Evolutionary conservation across 1,284 basidiomycete genomes (phyloP), one percentile per base, ranked within the genome.

Genomic region (Cutaneotrichosporon cavernicola): DNA sequence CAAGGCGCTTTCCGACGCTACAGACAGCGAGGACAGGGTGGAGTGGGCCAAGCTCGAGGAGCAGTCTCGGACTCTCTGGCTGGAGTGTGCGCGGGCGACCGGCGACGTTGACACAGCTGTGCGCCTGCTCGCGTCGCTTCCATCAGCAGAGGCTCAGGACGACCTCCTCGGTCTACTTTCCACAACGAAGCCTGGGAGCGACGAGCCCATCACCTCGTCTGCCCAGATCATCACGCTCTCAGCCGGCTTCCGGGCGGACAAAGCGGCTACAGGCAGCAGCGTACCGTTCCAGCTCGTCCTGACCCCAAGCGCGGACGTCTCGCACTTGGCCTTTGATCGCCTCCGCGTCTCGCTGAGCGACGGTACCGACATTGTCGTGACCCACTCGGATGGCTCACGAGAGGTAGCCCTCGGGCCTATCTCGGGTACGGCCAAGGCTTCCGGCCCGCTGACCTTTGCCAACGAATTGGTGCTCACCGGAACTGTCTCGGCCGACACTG

Each of bases 91-190:
- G 1, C 87, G 88, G 74, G 85, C 85, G 69, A 83, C 90, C 0
- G 89, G 87, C 1, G 87, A 90, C 70, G 85, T 90, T 31, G 90
- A 91, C 65, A 82, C 88, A 31, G 88, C 89, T 50, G 85, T 91
- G 31, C 84, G 83, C 65, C 76, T 93, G 21, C 76, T 92, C 63
- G 73, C 93, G 81, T 94, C 61, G 86, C 85, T 13, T 86, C 89
- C 43, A 2, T 46, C 43, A 16, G 7, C 43, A 46, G 43, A 46
- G 5, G 43, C 43, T 21, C 62, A 58, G 36, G 43, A 89, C 34
- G 89, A 90, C 76, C 69, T 94, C 36, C 60, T 89, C 21, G 85
- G 85, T 1, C 82, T 92, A 10, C 79, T 94, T 36, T 84, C 86
- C 89, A 90, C 86, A 58, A 89, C 89, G 1, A 83, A 88, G 0